Conservation (phyloP, 192 early-diverging fungal genomes). For the Backusella luteola region DNA sequence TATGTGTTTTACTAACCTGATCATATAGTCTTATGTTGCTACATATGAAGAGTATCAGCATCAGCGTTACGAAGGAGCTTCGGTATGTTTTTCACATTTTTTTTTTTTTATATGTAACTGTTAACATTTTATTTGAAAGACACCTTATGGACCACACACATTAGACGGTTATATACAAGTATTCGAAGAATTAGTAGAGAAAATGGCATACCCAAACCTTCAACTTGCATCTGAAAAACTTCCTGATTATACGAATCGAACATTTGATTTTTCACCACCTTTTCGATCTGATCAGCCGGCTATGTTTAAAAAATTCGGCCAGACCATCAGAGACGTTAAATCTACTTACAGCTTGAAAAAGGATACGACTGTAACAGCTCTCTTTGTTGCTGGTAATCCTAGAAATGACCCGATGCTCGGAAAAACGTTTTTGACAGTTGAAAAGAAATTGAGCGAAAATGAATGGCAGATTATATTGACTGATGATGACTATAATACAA, state of each 20-base stretch:
- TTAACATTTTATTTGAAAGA: slow-evolving; percentile 20
- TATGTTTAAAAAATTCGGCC: slow-evolving; percentile 28
- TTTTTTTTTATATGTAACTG: too few species aligned
- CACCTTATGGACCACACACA: slow-evolving; percentile 58
- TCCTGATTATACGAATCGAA: slow-evolving; percentile 16
- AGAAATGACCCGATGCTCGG: slow-evolving; percentile 25
- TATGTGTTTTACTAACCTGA: background rate
- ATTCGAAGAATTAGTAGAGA: slow-evolving; percentile 45
- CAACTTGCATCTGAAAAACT: background rate
- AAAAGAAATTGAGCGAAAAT: background rate
- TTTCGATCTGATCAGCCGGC: slow-evolving; percentile 9
- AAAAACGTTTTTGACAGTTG: slow-evolving; percentile 25
- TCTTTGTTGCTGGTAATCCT: slow-evolving; percentile 34
- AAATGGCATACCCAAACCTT: slow-evolving; percentile 30
- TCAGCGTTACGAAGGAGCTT: slow-evolving; percentile 62
- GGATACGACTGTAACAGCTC: background rate
- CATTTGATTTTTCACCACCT: slow-evolving; percentile 6
- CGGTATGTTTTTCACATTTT: slow-evolving; percentile 8
- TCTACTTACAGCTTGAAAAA: background rate
- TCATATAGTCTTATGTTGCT: slow-evolving; percentile 37
- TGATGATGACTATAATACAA: slow-evolving; percentile 29
- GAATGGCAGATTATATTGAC: slow-evolving; percentile 24
- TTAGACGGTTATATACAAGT: slow-evolving; percentile 49
- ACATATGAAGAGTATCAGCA: slow-evolving; percentile 60
- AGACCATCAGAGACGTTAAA: slow-evolving; percentile 19